Evolutionary conservation across 305 asterid genomes (phyloP).

Genomic region (Fraxinus sp.): DNA sequence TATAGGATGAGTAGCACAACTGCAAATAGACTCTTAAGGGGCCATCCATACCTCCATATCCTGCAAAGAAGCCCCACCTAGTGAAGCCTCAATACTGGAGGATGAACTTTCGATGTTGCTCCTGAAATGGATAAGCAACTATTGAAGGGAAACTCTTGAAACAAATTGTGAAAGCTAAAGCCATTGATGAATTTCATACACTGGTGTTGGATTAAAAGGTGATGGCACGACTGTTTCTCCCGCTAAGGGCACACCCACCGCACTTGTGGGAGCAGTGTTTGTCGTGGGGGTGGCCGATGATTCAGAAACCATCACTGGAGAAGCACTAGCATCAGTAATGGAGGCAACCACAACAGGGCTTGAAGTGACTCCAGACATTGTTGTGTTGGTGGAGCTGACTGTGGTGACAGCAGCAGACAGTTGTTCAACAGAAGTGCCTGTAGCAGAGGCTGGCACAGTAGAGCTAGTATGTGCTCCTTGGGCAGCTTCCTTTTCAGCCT

Average conservation of each 20-base stretch:
- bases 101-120: slow-evolving; percentile 45
- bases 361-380: slow-evolving; percentile 42
- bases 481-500: slow-evolving; percentile 68
- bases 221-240: slow-evolving; percentile 48
- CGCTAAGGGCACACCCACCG: slow-evolving; percentile 38
- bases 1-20: slow-evolving; percentile 17
- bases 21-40: slow-evolving; percentile 15
- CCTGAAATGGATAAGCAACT: slow-evolving; percentile 37
- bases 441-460: slow-evolving; percentile 39
- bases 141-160: background rate
- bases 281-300: slow-evolving; percentile 45
- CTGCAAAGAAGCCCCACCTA: slow-evolving; percentile 60
- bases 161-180: background rate
- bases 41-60: slow-evolving; percentile 61
- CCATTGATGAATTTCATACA: slow-evolving; percentile 33
- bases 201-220: slow-evolving; percentile 42
- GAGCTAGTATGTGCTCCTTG: slow-evolving; percentile 49
- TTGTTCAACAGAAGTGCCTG: slow-evolving; percentile 50
- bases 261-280: slow-evolving; percentile 41
- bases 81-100: slow-evolving; percentile 42
- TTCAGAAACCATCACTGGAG: slow-evolving; percentile 50
- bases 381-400: slow-evolving; percentile 43
- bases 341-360: slow-evolving; percentile 63
- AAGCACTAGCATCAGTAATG: slow-evolving; percentile 49
- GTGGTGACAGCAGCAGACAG: slow-evolving; percentile 44